phyloP scores from a whole-genome alignment of 805 yeast genomes.

The Torulaspora franciscae region DNA sequence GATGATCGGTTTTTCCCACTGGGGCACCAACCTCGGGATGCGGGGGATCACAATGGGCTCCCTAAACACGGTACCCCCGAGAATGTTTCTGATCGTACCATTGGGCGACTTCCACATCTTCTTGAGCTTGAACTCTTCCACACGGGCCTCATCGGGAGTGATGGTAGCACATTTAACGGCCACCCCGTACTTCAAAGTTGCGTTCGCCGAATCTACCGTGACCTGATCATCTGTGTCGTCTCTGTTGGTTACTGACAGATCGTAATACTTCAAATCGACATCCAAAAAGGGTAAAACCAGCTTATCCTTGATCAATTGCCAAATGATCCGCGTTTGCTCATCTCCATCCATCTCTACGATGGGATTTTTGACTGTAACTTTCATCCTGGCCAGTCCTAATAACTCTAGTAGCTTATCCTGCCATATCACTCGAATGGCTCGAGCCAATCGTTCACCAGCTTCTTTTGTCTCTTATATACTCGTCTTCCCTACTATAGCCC shows the following conservation, averaged over 20 bases:
- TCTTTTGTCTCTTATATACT: no score
- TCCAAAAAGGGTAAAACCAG: constrained; percentile 81
- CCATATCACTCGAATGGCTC: no score
- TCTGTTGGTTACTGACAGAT: constrained; percentile 79
- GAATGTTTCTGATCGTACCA: constrained; percentile 91
- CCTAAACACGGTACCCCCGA: constrained; percentile 95
- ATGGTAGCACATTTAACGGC: constrained; percentile 98
- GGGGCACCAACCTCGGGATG: constrained; percentile 83
- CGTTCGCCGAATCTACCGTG: constrained; percentile 84
- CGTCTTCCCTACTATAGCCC: background rate
- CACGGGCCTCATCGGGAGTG: constrained; percentile 97
- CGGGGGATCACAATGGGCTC: constrained; percentile 90
- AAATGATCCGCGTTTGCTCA: constrained; percentile 94
- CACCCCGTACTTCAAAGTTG: constrained; percentile 82
- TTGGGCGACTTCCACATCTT: constrained; percentile 98
- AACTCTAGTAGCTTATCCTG: background rate
- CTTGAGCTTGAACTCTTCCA: constrained; percentile 81
- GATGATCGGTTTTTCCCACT: constrained; percentile 93
- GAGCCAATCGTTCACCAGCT: no score
- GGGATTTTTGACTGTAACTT: constrained; percentile 79
- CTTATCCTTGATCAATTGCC: constrained; percentile 85
- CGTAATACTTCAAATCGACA: constrained; percentile 86
- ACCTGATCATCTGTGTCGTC: constrained; percentile 86
- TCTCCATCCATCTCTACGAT: constrained; percentile 97
- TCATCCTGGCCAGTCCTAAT: constrained; percentile 29